phyloP scores from a whole-genome alignment of 2,329 filamentous ascomycete genomes.

The Cercospora citrullina region DNA sequence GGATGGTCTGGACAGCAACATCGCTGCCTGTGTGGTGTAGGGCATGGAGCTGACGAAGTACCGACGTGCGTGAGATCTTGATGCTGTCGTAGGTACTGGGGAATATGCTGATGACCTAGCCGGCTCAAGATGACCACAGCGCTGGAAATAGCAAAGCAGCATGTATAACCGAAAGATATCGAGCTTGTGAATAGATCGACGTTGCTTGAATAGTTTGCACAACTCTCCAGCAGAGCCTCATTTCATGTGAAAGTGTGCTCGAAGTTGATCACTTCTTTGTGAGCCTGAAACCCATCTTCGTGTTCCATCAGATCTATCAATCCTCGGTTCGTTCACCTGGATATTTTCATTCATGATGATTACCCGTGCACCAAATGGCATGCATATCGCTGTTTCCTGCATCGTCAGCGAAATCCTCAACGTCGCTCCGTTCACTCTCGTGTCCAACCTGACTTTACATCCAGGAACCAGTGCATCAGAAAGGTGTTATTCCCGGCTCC shows the following conservation, averaged over 20 bases:
- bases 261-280: background rate
- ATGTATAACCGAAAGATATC: background rate
- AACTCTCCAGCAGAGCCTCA: constrained; percentile 1
- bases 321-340: background rate
- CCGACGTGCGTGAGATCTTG: background rate
- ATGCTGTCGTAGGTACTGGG: background rate
- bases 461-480: background rate
- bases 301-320: too few species aligned
- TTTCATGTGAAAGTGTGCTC: background rate
- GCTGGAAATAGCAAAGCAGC: background rate
- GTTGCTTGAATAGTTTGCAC: background rate
- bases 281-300: background rate
- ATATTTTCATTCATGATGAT: background rate
- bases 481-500: background rate
- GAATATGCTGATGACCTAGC: background rate
- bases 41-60: background rate
- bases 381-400: background rate
- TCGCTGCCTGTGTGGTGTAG: background rate
- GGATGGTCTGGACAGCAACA: background rate
- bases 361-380: background rate
- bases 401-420: background rate
- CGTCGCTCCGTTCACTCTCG: background rate
- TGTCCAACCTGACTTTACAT: background rate
- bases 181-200: background rate
- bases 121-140: background rate